Conservation (phyloP, 1,139 yeast species). For the Casaregolazyma suthepensis region DNA sequence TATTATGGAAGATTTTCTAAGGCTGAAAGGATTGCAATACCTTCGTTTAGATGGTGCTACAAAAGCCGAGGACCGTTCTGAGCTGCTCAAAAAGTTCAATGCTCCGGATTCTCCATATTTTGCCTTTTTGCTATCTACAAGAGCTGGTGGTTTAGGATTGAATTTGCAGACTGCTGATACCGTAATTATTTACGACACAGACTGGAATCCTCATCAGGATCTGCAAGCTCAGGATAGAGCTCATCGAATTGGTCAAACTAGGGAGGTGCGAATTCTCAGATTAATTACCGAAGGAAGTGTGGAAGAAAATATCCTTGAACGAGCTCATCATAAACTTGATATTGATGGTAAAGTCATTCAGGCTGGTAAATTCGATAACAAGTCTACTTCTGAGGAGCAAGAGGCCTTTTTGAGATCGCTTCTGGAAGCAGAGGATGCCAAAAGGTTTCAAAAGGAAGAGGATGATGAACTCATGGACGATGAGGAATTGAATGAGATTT, state of each 20-base stretch:
- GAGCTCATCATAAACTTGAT: conserved; percentile 90
- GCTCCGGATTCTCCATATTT: conserved; percentile 84
- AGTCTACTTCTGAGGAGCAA: conserved; percentile 94
- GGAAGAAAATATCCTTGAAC: conserved; percentile 87
- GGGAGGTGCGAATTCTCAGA: conserved; percentile 89
- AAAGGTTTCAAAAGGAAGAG: conserved; percentile 43
- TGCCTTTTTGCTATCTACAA: conserved; percentile 81
- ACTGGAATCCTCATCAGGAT: conserved; percentile 99
- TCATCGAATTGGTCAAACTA: conserved; percentile 96
- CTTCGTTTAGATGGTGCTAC: conserved; percentile 92
- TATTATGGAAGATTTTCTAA: conserved; percentile 91
- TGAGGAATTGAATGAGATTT: conserved; percentile 77
- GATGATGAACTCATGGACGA: conserved; percentile 49
- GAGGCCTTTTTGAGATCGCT: conserved; percentile 84
- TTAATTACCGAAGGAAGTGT: conserved; percentile 89
- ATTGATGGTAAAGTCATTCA: conserved; percentile 98
- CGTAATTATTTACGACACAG: conserved; percentile 91
- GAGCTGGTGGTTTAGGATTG: conserved; percentile 98
- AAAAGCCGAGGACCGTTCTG: conserved; percentile 90
- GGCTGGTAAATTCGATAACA: conserved; percentile 97
- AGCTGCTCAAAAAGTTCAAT: conserved; percentile 74
- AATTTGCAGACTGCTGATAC: conserved; percentile 96
- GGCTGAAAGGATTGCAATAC: conserved; percentile 67
- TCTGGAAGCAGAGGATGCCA: conserved; percentile 69
- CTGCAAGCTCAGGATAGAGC: conserved; percentile 98